Evolutionary conservation across 805 yeast species (phyloP).

Genomic region (Ogataea pignaliae): DNA sequence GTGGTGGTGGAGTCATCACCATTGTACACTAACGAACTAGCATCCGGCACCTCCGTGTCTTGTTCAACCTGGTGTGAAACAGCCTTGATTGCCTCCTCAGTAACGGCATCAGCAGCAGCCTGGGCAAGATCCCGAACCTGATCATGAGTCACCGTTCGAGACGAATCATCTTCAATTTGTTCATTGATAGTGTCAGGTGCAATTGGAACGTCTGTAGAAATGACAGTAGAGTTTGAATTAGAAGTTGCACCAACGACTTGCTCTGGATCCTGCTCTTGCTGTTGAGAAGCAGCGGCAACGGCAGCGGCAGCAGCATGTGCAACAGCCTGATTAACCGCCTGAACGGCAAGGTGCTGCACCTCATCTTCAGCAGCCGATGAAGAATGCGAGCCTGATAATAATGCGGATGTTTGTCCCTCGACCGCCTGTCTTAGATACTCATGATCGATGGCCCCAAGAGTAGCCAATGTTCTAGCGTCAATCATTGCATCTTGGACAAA

Average conservation of each 20-base stretch:
- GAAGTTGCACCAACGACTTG: not conserved
- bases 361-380: slow-evolving; percentile 20
- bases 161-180: not conserved
- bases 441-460: slow-evolving; percentile 31
- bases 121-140: slow-evolving; percentile 9
- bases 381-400: not conserved
- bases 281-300: slow-evolving; percentile 5
- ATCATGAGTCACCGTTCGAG: not conserved
- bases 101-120: slow-evolving; percentile 12
- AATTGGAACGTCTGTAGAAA: not conserved
- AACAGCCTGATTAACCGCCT: slow-evolving; percentile 25
- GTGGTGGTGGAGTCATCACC: no score
- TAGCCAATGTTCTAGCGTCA: slow-evolving; percentile 62
- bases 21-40: no score
- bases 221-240: no score
- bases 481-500: slow-evolving; percentile 67
- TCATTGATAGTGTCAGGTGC: slow-evolving; percentile 16
- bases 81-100: slow-evolving; percentile 17
- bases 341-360: slow-evolving; percentile 29
- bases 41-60: no score
- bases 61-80: no score
- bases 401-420: slow-evolving; percentile 13
- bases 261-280: not conserved
- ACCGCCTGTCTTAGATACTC: slow-evolving; percentile 27
- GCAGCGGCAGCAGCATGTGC: slow-evolving; percentile 21